phyloP scores from a whole-genome alignment of 345 rosid genomes.

The Camelina sativa region DNA sequence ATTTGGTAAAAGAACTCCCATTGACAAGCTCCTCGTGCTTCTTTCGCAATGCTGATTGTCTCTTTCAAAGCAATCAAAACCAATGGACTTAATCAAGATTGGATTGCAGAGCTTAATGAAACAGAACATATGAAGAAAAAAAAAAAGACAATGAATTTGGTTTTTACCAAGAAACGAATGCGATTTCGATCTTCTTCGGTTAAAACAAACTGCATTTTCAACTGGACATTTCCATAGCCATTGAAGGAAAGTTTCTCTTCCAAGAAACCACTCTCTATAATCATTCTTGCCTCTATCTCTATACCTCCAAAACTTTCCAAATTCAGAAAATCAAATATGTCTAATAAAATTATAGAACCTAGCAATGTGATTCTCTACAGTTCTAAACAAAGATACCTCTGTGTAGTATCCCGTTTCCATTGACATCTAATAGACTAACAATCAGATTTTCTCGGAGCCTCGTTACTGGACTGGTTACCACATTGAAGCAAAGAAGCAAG shows the following conservation, averaged over 20 bases:
- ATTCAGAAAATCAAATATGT: conserved; percentile 11
- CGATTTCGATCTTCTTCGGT: conserved; percentile 77
- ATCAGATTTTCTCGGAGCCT: conserved; percentile 71
- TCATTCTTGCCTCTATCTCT: conserved; percentile 76
- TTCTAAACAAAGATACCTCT: conserved; percentile 48
- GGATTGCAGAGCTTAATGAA: conserved; percentile 17
- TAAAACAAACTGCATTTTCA: conserved; percentile 83
- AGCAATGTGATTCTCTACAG: conserved; percentile 30
- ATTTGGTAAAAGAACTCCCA: conserved; percentile 38
- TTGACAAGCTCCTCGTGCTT: conserved; percentile 60
- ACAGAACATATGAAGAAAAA: conserved; percentile 10
- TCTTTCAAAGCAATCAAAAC: conserved; percentile 53
- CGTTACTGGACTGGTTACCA: conserved; percentile 74
- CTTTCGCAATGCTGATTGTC: conserved; percentile 80
- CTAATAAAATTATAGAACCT: conserved; percentile 17
- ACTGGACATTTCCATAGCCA: conserved; percentile 72
- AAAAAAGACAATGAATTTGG: background rate
- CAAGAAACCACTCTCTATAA: conserved; percentile 79
- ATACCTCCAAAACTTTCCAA: conserved; percentile 15
- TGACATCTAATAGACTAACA: conserved; percentile 57
- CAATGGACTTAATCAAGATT: conserved; percentile 11
- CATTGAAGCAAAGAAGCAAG: conserved; percentile 22
- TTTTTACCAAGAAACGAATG: conserved; percentile 67
- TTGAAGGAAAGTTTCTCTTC: conserved; percentile 65
- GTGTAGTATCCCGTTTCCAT: conserved; percentile 62